A percentile compares a stretch with the other conserved stretches of the same genome.
Conservation (phyloP, 495 filamentous ascomycete species). For the Neurospora tetrasperma region DNA sequence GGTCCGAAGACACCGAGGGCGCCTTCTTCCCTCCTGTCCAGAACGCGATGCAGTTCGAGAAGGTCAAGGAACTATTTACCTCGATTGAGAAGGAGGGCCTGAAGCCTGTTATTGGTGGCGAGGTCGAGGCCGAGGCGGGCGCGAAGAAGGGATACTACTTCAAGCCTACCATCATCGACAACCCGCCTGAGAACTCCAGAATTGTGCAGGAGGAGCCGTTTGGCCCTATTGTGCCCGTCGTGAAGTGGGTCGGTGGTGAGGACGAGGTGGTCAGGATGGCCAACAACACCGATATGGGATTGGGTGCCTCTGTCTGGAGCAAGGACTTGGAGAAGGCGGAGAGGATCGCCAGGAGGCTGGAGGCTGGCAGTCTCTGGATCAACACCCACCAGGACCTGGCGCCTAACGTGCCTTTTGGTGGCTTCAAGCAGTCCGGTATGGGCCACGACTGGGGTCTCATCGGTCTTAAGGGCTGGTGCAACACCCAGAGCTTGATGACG, state of each 20-base stretch:
- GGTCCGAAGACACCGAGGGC: constrained; percentile 27
- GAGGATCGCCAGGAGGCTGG: constrained; percentile 39
- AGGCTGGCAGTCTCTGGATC: constrained; percentile 50
- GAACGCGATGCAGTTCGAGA: constrained; percentile 49
- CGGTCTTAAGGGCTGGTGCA: constrained; percentile 42
- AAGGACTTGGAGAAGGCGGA: constrained; percentile 40
- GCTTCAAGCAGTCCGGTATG: constrained; percentile 47
- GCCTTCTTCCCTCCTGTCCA: constrained; percentile 47
- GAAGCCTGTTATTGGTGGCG: constrained; percentile 31
- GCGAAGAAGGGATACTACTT: constrained; percentile 36
- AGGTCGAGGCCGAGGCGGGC: constrained; percentile 9
- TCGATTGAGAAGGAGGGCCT: constrained; percentile 35
- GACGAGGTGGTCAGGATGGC: constrained; percentile 47
- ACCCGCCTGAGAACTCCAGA: constrained; percentile 32
- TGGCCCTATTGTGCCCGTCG: constrained; percentile 47
- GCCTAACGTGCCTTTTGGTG: constrained; percentile 41
- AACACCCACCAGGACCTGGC: constrained; percentile 33
- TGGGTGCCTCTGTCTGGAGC: constrained; percentile 50
- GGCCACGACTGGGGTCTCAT: constrained; percentile 43
- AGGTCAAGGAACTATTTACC: constrained; percentile 37
- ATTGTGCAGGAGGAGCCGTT: constrained; percentile 43
- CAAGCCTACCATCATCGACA: constrained; percentile 39
- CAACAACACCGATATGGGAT: constrained; percentile 45
- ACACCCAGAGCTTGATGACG: constrained; percentile 27
- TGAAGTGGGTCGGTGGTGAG: constrained; percentile 43